phyloP scores from a whole-genome alignment of 352 stramenopile species.

The Globisporangium takayamanum region DNA sequence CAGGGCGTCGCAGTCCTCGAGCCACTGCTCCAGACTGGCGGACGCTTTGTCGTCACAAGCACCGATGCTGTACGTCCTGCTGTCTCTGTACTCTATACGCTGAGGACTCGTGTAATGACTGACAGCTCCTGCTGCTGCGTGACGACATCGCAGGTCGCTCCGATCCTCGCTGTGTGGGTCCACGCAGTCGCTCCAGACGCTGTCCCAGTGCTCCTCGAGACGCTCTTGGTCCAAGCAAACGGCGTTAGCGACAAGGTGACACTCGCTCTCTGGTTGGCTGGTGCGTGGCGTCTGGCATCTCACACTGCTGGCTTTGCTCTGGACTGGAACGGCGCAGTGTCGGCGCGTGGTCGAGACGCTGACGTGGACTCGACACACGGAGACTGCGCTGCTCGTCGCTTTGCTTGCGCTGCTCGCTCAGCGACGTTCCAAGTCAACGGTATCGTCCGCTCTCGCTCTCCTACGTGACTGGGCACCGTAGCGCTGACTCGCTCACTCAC shows the following conservation, averaged over 20 bases:
- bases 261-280: neutral
- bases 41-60: neutral
- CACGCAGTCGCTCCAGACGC: neutral
- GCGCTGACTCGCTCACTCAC: no score
- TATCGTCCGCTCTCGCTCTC: no score
- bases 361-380: slow-evolving; percentile 16
- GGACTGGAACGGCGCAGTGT: neutral
- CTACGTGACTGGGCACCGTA: no score
- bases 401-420: neutral
- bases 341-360: slow-evolving; percentile 16
- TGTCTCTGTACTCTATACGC: no score
- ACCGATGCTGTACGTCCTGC: slow-evolving; percentile 4
- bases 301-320: neutral
- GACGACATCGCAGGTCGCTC: neutral
- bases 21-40: neutral
- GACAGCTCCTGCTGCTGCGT: neutral
- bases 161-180: slow-evolving; percentile 2
- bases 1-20: neutral
- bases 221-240: neutral
- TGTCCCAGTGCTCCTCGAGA: neutral
- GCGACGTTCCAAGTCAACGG: no score
- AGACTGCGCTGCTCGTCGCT: slow-evolving; percentile 16
- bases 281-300: no score
- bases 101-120: neutral
- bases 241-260: neutral